Conservation (phyloP, 495 filamentous ascomycete genomes). For the Podospora anserina region DNA sequence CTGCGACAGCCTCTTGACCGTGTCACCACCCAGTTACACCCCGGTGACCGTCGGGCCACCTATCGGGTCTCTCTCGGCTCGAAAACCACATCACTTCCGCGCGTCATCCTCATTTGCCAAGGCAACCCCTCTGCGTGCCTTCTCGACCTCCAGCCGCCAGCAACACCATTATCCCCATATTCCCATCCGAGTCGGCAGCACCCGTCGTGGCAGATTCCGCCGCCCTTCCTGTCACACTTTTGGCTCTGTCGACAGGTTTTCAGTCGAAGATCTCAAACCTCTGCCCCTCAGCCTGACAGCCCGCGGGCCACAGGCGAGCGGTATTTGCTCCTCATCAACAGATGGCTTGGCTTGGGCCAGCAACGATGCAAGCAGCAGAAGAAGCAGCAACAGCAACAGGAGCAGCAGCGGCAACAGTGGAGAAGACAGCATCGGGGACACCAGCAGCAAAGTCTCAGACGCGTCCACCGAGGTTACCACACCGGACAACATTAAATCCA, state of each 20-base stretch:
- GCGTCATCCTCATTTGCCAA: background rate
- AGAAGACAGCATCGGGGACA: background rate
- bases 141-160: background rate
- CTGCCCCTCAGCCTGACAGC: background rate
- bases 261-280: slow-evolving; percentile 5
- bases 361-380: background rate
- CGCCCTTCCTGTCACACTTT: slow-evolving; percentile 9
- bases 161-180: background rate
- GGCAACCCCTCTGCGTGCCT: background rate
- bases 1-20: background rate
- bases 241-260: slow-evolving; percentile 1
- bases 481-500: background rate
- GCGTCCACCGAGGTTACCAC: background rate
- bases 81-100: background rate
- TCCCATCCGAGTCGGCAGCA: background rate
- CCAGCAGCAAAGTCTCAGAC: background rate
- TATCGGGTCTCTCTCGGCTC: background rate
- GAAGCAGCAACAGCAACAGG: background rate
- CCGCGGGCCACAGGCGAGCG: background rate
- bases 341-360: background rate
- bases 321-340: background rate
- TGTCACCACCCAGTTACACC: background rate
- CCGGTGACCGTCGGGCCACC: background rate
- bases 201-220: background rate
- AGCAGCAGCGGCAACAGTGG: background rate